Evolutionary conservation across 2,329 filamentous ascomycete genomes (phyloP).

Genomic region (Cercospora nicotianae): DNA sequence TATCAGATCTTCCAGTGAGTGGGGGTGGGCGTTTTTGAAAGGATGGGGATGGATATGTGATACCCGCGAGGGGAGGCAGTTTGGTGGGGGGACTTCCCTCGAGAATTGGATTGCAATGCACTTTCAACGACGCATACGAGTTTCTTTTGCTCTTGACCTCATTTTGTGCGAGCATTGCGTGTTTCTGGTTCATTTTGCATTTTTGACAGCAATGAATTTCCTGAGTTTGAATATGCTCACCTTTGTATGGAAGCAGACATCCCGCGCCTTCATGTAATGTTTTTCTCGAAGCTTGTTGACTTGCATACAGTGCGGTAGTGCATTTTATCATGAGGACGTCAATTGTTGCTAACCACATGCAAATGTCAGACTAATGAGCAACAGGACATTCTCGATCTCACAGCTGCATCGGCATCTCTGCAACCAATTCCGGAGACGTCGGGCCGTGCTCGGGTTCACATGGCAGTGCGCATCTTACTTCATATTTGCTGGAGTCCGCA

Average conservation of each 20-base stretch:
- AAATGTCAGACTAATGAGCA: background rate
- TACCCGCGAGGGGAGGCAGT: constrained; percentile 19
- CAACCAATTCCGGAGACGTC: background rate
- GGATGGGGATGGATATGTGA: constrained; percentile 4
- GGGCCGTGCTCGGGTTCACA: background rate
- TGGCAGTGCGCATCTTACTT: background rate
- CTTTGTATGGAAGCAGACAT: background rate
- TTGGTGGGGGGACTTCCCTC: background rate
- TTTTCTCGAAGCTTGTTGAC: background rate
- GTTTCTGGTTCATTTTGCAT: background rate
- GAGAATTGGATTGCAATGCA: background rate
- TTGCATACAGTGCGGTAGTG: background rate
- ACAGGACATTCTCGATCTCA: background rate
- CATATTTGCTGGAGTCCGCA: background rate
- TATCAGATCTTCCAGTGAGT: constrained; percentile 27
- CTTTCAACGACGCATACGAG: background rate
- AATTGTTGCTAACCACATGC: background rate
- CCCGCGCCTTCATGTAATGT: background rate
- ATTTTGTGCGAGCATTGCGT: background rate
- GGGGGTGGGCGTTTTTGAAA: constrained; percentile 5
- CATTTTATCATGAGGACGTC: background rate
- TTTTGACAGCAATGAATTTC: background rate
- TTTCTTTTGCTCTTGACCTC: background rate
- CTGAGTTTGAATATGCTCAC: background rate
- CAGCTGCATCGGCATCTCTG: background rate